Percentiles rank a stretch among this genome's conserved stretches.
Conservation (phyloP, 164 flowering plant species). For the Platanus orientalis region DNA sequence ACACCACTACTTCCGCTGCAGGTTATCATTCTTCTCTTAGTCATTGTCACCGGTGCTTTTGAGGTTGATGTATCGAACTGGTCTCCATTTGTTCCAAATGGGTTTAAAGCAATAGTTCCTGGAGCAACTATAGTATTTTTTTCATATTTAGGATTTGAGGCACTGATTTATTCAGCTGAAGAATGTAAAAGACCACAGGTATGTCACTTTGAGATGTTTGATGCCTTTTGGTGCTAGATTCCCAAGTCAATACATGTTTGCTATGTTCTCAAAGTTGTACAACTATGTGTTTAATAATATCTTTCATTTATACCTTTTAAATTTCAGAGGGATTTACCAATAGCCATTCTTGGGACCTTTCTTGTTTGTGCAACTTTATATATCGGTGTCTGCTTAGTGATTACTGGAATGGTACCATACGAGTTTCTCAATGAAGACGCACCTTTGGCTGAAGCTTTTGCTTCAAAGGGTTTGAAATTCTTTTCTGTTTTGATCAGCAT, state of each 20-base stretch:
- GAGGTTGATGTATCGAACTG: constrained; percentile 90
- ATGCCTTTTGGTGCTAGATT: not conserved
- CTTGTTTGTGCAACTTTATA: constrained; percentile 62
- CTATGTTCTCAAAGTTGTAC: not conserved
- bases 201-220: constrained; percentile 3
- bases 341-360: constrained; percentile 90
- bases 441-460: constrained; percentile 85
- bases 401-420: constrained; percentile 98
- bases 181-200: constrained; percentile 96
- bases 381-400: constrained; percentile 84
- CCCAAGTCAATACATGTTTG: not conserved
- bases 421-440: constrained; percentile 78
- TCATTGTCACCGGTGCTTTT: constrained; percentile 72
- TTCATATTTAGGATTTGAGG: constrained; percentile 98
- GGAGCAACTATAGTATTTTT: constrained; percentile 97
- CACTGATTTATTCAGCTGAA: constrained; percentile 97
- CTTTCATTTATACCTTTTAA: constrained; percentile 7
- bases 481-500: constrained; percentile 80
- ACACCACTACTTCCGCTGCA: constrained; percentile 32
- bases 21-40: constrained; percentile 77
- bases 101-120: constrained; percentile 62
- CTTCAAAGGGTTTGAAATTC: constrained; percentile 76
- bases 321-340: constrained; percentile 83
- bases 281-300: not conserved
- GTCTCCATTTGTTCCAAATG: constrained; percentile 97